These are phyloP conservation scores for Aspergillus indologenus DNA, from an alignment of 495 filamentous ascomycete species.

Conservation along the genomic window DNA sequence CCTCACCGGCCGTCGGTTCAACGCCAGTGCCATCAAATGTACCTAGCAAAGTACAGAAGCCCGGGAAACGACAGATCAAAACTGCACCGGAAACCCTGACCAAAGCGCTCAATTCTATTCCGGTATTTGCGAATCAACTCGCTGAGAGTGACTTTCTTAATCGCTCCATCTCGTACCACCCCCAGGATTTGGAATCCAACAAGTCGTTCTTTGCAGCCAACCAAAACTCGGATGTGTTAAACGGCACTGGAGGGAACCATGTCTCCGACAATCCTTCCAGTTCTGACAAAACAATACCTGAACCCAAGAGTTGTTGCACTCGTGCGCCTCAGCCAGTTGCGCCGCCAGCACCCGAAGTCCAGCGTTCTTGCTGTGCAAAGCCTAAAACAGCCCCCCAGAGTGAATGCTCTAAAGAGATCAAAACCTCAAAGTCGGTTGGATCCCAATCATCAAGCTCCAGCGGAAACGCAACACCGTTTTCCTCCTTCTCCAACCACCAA, in stretches of 20 bases:
- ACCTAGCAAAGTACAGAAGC: slow-evolving; percentile 30
- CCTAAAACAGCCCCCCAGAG: slow-evolving; percentile 10
- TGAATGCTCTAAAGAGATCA: neutral
- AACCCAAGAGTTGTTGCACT: slow-evolving; percentile 32
- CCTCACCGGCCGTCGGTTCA: slow-evolving; percentile 12
- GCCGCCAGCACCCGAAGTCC: slow-evolving; percentile 10
- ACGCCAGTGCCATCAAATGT: slow-evolving; percentile 17
- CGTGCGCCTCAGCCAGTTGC: slow-evolving; percentile 19
- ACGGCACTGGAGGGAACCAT: neutral
- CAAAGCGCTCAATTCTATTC: slow-evolving; percentile 27
- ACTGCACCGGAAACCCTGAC: slow-evolving; percentile 26
- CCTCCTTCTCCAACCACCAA: slow-evolving; percentile 18
- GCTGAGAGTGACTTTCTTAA: slow-evolving; percentile 20
- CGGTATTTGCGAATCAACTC: slow-evolving; percentile 16
- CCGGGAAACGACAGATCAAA: slow-evolving; percentile 24
- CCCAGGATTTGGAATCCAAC: slow-evolving; percentile 4
- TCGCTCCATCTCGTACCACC: slow-evolving; percentile 12
- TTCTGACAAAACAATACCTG: slow-evolving; percentile 7
- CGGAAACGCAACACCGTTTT: slow-evolving; percentile 15
- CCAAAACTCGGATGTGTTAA: neutral
- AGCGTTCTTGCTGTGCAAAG: slow-evolving; percentile 35
- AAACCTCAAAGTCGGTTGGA: neutral
- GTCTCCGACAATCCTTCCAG: neutral
- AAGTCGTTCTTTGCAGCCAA: slow-evolving; percentile 5
- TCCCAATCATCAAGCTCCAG: neutral